Percentiles rank a stretch among this genome's conserved stretches.
These are phyloP conservation scores for Pseudonectria buxi DNA, from an alignment of 2,329 filamentous ascomycete genomes.

Conservation along the genomic window DNA sequence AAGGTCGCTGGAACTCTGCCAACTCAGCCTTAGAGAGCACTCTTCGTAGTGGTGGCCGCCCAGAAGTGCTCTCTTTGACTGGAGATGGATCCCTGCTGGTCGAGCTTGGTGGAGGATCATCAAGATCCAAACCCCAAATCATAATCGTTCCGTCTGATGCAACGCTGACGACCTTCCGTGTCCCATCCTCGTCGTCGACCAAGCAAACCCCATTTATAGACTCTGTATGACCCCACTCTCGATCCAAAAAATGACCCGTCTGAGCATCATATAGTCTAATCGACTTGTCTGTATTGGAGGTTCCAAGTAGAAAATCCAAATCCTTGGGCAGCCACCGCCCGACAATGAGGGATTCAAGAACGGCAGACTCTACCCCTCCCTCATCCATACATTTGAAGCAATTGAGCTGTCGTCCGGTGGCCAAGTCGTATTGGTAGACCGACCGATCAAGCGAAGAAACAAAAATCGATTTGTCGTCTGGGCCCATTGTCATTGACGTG, in stretches of 20 bases:
- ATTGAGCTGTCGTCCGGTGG: slow-evolving; percentile 60
- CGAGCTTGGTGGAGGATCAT: slow-evolving; percentile 35
- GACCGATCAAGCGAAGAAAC: slow-evolving; percentile 56
- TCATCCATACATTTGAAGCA: slow-evolving; percentile 81
- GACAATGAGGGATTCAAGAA: slow-evolving; percentile 70
- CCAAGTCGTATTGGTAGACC: slow-evolving; percentile 54
- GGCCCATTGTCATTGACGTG: slow-evolving; percentile 69
- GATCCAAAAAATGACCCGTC: slow-evolving; percentile 69
- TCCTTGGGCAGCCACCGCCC: slow-evolving; percentile 48
- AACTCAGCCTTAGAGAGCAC: slow-evolving; percentile 84
- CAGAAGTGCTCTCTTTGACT: slow-evolving; percentile 44
- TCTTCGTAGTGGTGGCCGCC: slow-evolving; percentile 69
- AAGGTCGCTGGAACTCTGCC: slow-evolving; percentile 63
- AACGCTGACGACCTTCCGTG: slow-evolving; percentile 61
- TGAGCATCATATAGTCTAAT: slow-evolving; percentile 81
- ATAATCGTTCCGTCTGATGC: slow-evolving; percentile 77
- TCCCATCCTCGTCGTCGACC: slow-evolving; percentile 51
- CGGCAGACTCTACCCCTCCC: slow-evolving; percentile 71
- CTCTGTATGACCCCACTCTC: slow-evolving; percentile 94
- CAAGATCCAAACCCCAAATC: slow-evolving; percentile 60
- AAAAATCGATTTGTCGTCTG: slow-evolving; percentile 52
- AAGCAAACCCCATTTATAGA: slow-evolving; percentile 81
- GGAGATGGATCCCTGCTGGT: slow-evolving; percentile 49
- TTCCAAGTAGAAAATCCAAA: slow-evolving; percentile 67
- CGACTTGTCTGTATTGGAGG: slow-evolving; percentile 93